A percentile compares a stretch with the other conserved stretches of the same genome.
Evolutionary conservation across 2,329 filamentous ascomycete genomes (phyloP).

Genomic region (Aspergillus pseudonomiae): DNA sequence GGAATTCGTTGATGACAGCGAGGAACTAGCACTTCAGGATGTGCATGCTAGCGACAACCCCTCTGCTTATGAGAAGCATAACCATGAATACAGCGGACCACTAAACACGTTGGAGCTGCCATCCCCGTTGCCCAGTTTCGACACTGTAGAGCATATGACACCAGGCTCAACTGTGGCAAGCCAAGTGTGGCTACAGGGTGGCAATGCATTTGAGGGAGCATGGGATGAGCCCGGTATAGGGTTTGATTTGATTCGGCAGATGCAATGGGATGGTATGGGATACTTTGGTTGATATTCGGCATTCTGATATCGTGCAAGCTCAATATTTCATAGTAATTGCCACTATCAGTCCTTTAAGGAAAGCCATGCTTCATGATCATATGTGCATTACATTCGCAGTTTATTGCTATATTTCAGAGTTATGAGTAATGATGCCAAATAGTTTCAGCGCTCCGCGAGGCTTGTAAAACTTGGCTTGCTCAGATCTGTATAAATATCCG

Average conservation of each 20-base stretch:
- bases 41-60: not conserved
- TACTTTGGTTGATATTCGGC: not conserved
- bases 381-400: not conserved
- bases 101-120: not conserved
- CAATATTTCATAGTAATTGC: not conserved
- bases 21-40: not conserved
- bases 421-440: not conserved
- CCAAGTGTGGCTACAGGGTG: not conserved
- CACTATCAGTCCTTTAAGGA: not conserved
- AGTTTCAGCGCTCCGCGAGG: too few species aligned
- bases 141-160: not conserved
- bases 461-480: too few species aligned
- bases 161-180: not conserved
- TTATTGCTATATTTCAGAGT: not conserved
- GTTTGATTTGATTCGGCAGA: not conserved
- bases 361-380: not conserved
- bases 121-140: not conserved
- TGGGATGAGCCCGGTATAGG: not conserved
- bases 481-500: too few species aligned
- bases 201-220: not conserved
- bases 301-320: not conserved
- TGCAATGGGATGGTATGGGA: not conserved
- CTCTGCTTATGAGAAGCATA: not conserved
- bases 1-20: not conserved
- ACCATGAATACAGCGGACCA: too few species aligned